Evolutionary conservation across 768 basidiomycete genomes (phyloP), one percentile per base, ranked within the genome.

Genomic region (Trametes coccinea): DNA sequence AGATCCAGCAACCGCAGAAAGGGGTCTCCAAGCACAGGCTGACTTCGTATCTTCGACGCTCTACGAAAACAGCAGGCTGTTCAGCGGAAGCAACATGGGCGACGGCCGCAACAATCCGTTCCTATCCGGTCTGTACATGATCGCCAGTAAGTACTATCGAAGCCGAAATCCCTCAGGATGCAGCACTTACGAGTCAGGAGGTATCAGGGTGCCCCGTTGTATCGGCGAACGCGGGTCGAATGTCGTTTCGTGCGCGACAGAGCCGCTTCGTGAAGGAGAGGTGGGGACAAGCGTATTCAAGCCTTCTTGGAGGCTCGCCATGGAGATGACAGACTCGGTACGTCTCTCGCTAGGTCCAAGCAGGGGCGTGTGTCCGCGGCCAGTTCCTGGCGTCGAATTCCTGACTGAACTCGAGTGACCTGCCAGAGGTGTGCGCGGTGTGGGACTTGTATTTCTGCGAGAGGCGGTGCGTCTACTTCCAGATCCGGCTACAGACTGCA

Each of bases 181-280:
- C 10, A 45, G 11, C 48, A 60, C 63, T 54, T 46, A 60, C 63
- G 34, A 11, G 2, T 59, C 46, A 4, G 59, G 13, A 4, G 59
- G 54, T 2, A 64, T 49, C 33, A 44, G 22, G 16, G 63, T 60
- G 1, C 59, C 63, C 34, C 52, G 31, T 9, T 64, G 63, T 30
- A 64, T 39, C 11, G 63, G 63, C 40, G 63, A 64, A 4, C 63
- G 63, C 45, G 63, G 63, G 55, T 64, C 63, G 54, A 64, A 57
- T 10, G 50, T 27, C 16, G 39, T 41, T 9, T 60, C 59, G 46
- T 60, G 59, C 55, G 56, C 11, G 44, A 54, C 44, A 4, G 34
- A 37, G 34, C 34, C 34, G 5, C 34, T 37, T 5, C 34, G 34
- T 11, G 34, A 5, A 0, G 34, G 34, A 5, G 34, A 37, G 11